Evolutionary conservation across 805 yeast species (phyloP), one percentile per base, ranked within the genome.

Genomic region (Candida odintsovae): DNA sequence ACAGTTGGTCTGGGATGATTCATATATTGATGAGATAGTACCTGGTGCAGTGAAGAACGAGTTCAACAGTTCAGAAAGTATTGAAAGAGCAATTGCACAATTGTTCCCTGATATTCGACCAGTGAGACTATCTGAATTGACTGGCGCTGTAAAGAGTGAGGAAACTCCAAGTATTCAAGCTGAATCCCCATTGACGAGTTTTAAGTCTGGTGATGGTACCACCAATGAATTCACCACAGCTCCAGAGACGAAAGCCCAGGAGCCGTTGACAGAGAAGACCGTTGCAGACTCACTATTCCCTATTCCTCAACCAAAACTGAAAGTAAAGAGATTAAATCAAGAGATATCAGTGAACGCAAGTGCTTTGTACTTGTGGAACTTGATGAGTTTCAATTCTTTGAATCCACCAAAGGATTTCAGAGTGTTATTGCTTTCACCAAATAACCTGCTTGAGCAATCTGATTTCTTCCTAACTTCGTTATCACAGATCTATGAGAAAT

Each of bases 311-410:
- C 70, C 77, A 0, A 52, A 54, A 19, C 42, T 71, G 16, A 68
- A 59, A 37, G 64, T 69, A 4, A 65, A 59, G 46, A 52, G 75
- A 19, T 45, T 65, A 43, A 67, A 71, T 41, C 68, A 72, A 42
- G 68, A 60, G 25, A 65, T 70, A 47, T 74, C 69, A 29, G 68
- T 75, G 38, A 79, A 73, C 58, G 72, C 72, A 54, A 67, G 72
- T 28, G 79, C 77, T 41, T 61, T 75, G 16, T 62, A 64, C 48
- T 76, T 75, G 55, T 83, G 83, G 90, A 79, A 70, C 54, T 65
- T 72, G 39, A 58, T 86, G 54, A 76, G 78, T 48, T 70, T 85
- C 42, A 72, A 74, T 39, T 87, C 92, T 0, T 54, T 75, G 8
- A 59, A 62, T 21, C 74, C 72, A 1, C 62, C 66, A 1, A 82